Conservation (phyloP, 2,329 filamentous ascomycete species). For the Aspergillus novoparasiticus region DNA sequence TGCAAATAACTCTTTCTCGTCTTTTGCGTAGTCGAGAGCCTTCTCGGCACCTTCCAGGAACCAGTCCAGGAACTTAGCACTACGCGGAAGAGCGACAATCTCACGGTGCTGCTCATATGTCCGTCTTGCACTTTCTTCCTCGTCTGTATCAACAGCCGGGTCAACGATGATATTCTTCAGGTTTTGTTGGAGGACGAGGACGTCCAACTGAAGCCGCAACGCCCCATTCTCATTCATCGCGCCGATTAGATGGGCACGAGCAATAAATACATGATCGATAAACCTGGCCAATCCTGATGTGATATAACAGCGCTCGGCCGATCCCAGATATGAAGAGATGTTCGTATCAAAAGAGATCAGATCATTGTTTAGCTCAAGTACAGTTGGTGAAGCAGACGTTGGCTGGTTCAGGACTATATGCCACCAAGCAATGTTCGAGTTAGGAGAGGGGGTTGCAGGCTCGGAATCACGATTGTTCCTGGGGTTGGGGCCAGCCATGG, state of each 20-base stretch:
- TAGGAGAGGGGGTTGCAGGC: conserved; percentile 57
- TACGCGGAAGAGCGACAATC: conserved; percentile 45
- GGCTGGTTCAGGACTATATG: conserved; percentile 47
- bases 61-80: conserved; percentile 51
- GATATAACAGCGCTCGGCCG: conserved; percentile 73
- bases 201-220: conserved; percentile 88
- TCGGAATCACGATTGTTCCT: conserved; percentile 35
- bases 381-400: conserved; percentile 59
- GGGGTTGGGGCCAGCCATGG: conserved; percentile 61
- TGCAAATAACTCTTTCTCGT: conserved; percentile 45
- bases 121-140: conserved; percentile 7
- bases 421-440: conserved; percentile 70
- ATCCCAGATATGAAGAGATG: conserved; percentile 70
- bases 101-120: conserved; percentile 29
- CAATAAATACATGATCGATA: conserved; percentile 76
- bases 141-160: conserved; percentile 19
- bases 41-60: conserved; percentile 51
- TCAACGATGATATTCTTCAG: conserved; percentile 80
- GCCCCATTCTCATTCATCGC: conserved; percentile 84
- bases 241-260: conserved; percentile 69
- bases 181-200: conserved; percentile 93
- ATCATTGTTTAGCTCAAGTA: conserved; percentile 81
- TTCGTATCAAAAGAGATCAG: conserved; percentile 88
- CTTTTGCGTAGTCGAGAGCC: conserved; percentile 47
- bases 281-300: conserved; percentile 74